phyloP scores from a whole-genome alignment of 202 grass and related monocot genomes.

The Zizania palustris region DNA sequence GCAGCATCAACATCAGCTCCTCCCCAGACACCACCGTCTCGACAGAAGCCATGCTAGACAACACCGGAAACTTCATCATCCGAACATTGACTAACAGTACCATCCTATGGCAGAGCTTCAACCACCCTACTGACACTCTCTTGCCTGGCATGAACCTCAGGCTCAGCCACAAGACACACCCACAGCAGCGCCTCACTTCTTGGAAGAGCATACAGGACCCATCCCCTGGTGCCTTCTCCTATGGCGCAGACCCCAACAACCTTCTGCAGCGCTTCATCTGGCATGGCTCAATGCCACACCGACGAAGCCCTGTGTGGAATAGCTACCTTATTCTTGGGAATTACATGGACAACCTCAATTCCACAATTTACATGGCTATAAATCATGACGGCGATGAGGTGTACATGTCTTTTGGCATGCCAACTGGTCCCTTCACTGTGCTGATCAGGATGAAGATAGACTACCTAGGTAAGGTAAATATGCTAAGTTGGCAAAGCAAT shows the following conservation, averaged over 20 bases:
- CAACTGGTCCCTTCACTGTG: background rate
- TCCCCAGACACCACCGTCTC: background rate
- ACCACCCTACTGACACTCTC: slow-evolving; percentile 53
- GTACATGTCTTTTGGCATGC: slow-evolving; percentile 43
- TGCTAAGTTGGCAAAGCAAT: slow-evolving; percentile 36
- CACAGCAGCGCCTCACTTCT: slow-evolving; percentile 36
- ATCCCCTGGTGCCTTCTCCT: slow-evolving; percentile 48
- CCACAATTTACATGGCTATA: slow-evolving; percentile 37
- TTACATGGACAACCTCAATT: slow-evolving; percentile 32
- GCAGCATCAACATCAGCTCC: background rate
- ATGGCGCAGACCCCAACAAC: slow-evolving; percentile 45
- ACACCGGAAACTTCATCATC: slow-evolving; percentile 62
- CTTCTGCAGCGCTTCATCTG: slow-evolving; percentile 52
- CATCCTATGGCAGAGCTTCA: slow-evolving; percentile 72
- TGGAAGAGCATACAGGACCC: slow-evolving; percentile 56
- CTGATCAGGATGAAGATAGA: slow-evolving; percentile 29
- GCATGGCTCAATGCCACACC: slow-evolving; percentile 37
- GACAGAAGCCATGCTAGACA: slow-evolving; percentile 45
- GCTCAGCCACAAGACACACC: slow-evolving; percentile 47
- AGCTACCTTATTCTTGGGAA: slow-evolving; percentile 39
- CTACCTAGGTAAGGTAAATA: slow-evolving; percentile 22
- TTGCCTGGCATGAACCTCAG: slow-evolving; percentile 56
- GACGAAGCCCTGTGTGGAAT: slow-evolving; percentile 49
- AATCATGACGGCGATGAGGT: slow-evolving; percentile 16
- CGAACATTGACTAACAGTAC: slow-evolving; percentile 19